These are phyloP conservation scores for Apiospora rasikravindrae DNA, from an alignment of 2,329 filamentous ascomycete species.

Conservation along the genomic window DNA sequence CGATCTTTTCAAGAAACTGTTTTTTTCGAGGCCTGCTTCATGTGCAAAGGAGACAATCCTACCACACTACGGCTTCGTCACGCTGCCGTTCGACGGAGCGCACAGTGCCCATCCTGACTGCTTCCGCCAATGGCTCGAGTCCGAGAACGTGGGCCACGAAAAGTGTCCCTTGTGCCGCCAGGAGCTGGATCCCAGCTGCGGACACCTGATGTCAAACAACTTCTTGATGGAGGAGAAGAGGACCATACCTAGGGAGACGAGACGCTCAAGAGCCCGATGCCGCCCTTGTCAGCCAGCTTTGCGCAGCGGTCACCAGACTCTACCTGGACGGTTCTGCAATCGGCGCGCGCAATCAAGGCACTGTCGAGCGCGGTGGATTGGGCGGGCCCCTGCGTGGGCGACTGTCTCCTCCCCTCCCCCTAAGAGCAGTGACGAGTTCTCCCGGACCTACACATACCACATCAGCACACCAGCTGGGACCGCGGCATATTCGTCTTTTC, in stretches of 20 bases:
- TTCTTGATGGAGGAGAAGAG: not conserved
- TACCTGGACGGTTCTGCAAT: no score
- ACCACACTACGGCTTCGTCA: not conserved
- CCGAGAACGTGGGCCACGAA: not conserved
- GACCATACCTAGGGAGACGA: no score
- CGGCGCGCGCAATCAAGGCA: no score
- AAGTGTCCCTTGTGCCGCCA: not conserved
- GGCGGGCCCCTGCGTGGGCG: no score
- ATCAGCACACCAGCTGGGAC: conserved; percentile 71
- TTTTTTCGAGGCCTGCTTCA: not conserved
- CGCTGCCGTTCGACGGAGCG: not conserved
- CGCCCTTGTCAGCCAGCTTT: no score
- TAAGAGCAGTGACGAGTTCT: no score
- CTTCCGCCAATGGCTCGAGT: not conserved
- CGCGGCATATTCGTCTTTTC: conserved; percentile 79
- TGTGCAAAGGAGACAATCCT: not conserved
- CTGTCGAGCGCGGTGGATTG: no score
- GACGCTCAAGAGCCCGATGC: no score
- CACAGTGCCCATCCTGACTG: not conserved
- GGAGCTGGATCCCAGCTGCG: not conserved
- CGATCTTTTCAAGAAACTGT: no score
- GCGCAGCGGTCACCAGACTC: no score
- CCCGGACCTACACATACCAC: conserved; percentile 51
- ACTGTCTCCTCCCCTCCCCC: no score
- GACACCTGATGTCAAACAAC: not conserved